phyloP scores from a whole-genome alignment of 2,329 filamentous ascomycete genomes.

The Tympanopsis confertula region DNA sequence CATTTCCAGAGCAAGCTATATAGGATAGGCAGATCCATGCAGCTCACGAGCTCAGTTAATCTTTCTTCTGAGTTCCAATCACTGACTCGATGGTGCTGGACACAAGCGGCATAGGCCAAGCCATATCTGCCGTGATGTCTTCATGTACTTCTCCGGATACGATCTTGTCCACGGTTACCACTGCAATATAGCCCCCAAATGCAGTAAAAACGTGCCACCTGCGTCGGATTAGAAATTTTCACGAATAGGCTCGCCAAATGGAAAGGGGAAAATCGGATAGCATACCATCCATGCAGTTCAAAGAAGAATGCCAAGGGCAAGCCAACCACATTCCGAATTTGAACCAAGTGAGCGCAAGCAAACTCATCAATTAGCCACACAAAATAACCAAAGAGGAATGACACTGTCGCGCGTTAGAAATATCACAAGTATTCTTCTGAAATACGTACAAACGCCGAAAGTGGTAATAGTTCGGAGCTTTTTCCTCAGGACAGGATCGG shows the following conservation, averaged over 20 bases:
- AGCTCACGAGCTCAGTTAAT: too few species aligned
- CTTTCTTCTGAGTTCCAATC: too few species aligned
- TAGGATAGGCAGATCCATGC: too few species aligned
- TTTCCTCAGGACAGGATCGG: constrained; percentile 11
- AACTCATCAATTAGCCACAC: constrained; percentile 26
- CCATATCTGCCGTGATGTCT: constrained; percentile 15
- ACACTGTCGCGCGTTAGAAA: constrained; percentile 13
- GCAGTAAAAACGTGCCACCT: constrained; percentile 30
- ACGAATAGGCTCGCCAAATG: not conserved
- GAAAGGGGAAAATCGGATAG: not conserved
- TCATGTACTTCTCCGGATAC: constrained; percentile 17
- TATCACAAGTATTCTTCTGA: too few species aligned
- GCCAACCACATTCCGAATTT: constrained; percentile 14
- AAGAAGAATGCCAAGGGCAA: constrained; percentile 23
- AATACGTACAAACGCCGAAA: not conserved
- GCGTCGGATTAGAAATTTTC: not conserved
- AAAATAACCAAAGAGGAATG: constrained; percentile 22
- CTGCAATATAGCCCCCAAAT: constrained; percentile 25
- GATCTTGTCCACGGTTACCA: constrained; percentile 22
- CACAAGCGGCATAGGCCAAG: constrained; percentile 20
- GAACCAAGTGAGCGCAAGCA: constrained; percentile 15
- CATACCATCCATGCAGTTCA: constrained; percentile 28
- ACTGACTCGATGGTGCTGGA: constrained; percentile 6
- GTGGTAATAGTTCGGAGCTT: constrained; percentile 3
- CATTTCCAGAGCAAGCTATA: too few species aligned